These are phyloP conservation scores for Beta vulgaris DNA, from an alignment of 148 eudicot species.

Conservation along the genomic window DNA sequence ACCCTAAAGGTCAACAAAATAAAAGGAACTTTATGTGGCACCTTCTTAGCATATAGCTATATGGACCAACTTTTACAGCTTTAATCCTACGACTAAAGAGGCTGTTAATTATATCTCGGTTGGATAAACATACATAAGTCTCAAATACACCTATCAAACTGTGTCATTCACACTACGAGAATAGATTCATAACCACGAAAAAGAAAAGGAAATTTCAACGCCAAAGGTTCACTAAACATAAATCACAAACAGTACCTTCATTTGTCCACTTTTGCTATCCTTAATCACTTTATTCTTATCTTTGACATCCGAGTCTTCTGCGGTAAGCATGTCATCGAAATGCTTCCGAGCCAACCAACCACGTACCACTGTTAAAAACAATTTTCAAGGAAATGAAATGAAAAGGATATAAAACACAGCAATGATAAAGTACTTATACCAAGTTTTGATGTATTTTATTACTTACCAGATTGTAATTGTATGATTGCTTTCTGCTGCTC, in stretches of 20 bases:
- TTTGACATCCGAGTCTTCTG: conserved; percentile 29
- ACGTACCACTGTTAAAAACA: conserved; percentile 58
- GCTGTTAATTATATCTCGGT: neutral
- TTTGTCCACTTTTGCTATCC: conserved; percentile 35
- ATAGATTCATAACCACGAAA: too few species aligned
- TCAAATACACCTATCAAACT: neutral
- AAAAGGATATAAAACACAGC: neutral
- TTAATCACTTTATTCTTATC: conserved; percentile 25
- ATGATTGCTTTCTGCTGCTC: conserved; percentile 53
- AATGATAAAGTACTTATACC: neutral
- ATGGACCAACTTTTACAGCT: neutral
- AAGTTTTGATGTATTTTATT: neutral
- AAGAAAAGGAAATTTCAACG: too few species aligned
- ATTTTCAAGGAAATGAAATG: neutral
- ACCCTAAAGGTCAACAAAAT: neutral
- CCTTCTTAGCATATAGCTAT: neutral
- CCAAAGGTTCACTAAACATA: neutral
- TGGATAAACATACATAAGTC: neutral
- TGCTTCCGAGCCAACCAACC: conserved; percentile 73
- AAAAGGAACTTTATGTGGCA: neutral
- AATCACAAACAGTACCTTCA: conserved; percentile 45
- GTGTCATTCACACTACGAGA: neutral
- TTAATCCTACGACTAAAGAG: neutral
- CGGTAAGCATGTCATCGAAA: conserved; percentile 35
- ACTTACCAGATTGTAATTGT: conserved; percentile 81